Evolutionary conservation across 495 filamentous ascomycete genomes (phyloP).

Genomic region (Xylaria castorea): DNA sequence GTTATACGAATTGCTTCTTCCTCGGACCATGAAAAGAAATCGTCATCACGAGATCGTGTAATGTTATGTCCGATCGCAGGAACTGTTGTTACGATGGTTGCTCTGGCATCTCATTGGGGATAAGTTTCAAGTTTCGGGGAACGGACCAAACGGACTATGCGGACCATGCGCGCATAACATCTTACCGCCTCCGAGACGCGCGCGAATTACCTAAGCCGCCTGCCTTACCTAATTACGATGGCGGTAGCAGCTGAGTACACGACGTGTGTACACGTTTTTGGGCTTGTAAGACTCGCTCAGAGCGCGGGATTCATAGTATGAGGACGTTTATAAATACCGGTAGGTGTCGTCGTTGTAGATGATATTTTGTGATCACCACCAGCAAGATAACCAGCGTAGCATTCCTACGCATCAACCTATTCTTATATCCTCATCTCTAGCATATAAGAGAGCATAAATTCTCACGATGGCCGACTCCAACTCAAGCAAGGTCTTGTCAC

Average conservation of each 20-base stretch:
- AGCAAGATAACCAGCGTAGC: not conserved
- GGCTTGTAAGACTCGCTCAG: not conserved
- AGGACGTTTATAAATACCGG: not conserved
- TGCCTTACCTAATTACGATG: not conserved
- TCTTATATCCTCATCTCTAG: not conserved
- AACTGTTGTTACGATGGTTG: not conserved
- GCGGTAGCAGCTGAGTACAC: not conserved
- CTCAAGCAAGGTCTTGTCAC: slow-evolving; percentile 34
- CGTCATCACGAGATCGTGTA: not conserved
- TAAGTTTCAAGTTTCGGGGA: not conserved
- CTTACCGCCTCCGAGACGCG: slow-evolving; percentile 5
- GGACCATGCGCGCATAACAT: not conserved
- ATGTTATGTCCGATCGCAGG: not conserved
- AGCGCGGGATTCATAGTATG: no score
- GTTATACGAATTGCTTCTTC: not conserved
- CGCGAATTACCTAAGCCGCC: slow-evolving; percentile 20
- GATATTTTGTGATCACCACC: not conserved
- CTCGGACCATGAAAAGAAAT: not conserved
- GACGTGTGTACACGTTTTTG: not conserved
- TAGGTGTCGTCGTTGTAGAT: not conserved
- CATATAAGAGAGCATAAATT: not conserved
- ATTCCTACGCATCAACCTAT: not conserved
- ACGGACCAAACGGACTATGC: slow-evolving; percentile 2
- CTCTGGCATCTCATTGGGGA: not conserved
- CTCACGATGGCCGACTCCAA: slow-evolving; percentile 29